phyloP scores from a whole-genome alignment of 148 eudicot species.

The Arctostaphylos glauca region DNA sequence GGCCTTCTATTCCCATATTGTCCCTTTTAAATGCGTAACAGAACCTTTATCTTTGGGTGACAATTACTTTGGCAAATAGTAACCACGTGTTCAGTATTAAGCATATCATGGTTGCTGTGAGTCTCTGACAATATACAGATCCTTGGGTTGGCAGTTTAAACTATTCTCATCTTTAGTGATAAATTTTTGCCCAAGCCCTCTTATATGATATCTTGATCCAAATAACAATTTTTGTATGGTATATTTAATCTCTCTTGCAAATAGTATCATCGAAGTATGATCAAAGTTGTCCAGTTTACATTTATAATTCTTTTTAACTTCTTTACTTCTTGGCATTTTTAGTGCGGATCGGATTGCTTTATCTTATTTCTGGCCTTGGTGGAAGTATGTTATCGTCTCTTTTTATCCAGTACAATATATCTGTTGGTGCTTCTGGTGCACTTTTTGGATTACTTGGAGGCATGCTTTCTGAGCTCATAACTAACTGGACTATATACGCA shows the following conservation, averaged over 20 bases:
- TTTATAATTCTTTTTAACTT: neutral
- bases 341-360: conserved; percentile 76
- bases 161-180: no score
- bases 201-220: no score
- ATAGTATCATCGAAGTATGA: neutral
- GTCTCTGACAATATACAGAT: no score
- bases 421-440: conserved; percentile 97
- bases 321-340: conserved; percentile 20
- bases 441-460: conserved; percentile 94
- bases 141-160: no score
- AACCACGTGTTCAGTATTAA: no score
- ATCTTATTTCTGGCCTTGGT: conserved; percentile 72
- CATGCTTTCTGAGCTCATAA: conserved; percentile 79
- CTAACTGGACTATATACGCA: conserved; percentile 84
- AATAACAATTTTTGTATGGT: neutral
- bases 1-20: neutral
- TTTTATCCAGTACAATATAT: conserved; percentile 58
- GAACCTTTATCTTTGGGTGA: neutral
- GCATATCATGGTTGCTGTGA: neutral
- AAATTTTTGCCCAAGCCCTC: no score
- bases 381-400: conserved; percentile 79
- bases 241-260: neutral
- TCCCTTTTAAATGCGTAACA: neutral
- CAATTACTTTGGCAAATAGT: neutral
- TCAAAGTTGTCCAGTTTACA: neutral